Evolutionary conservation across 768 basidiomycete species (phyloP), one percentile per base, ranked within the genome.

Genomic region (Suillus variegatus): DNA sequence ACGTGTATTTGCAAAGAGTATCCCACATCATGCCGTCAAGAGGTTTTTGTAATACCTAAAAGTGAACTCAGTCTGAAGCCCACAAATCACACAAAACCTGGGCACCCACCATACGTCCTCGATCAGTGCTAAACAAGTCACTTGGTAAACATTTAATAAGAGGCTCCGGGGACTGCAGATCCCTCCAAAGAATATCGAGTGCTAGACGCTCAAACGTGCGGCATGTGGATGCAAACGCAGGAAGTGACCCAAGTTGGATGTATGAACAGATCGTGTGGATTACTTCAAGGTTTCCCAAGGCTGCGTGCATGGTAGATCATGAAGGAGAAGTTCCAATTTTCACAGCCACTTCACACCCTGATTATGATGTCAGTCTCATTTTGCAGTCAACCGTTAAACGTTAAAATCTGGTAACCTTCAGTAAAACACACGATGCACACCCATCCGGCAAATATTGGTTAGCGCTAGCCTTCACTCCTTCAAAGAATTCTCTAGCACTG

Each of bases 201-300:
- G 75, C 73, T 40, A 67, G 68, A 44, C 72, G 68, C 6, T 61
- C 62, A 57, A 74, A 64, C 4, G 68, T 66, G 41, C 47, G 69
- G 60, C 73, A 74, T n/a, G 75, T 71, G 4, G 69, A 68, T 4
- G 73, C 73, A 0, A 76, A 43, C 1, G 67, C 61, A 14, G 75
- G 51, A 40, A 74, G 73, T 13, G 68, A 70, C 10, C 35, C 7
- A 12, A 38, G 36, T n/a, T 38, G 6, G 4, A n/a, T 38, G 13
- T 16, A 16, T 16, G 36, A 57, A 14, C 36, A 38, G 2, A 57
- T 38, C 2, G 13, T 57, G n/a, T n/a, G 14, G 13, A n/a, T 57
- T n/a, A 57, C 6, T 22, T 57, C 36, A 13, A 22, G 35, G n/a
- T 57, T 57, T 57, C n/a, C 12, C 55, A 57, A 57, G 36, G n/a